Evolutionary conservation across 768 basidiomycete species (phyloP).

Genomic region (Candolleomyces eurysporus): DNA sequence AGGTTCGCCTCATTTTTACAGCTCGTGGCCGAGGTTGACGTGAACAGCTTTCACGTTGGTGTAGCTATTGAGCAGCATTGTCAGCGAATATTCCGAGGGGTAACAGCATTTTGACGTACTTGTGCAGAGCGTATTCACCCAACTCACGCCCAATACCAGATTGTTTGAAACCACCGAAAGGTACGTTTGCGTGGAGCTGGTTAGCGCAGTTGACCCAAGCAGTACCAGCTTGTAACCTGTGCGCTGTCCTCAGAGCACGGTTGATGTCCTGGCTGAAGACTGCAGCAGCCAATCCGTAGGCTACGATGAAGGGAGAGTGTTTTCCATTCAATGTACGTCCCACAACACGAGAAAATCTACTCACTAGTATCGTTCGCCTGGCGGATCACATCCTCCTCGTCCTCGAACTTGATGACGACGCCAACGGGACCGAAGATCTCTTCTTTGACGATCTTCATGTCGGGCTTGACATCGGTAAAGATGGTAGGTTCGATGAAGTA

Average conservation of each 20-base stretch:
- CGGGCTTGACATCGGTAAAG: slow-evolving; percentile 60
- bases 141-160: slow-evolving; percentile 79
- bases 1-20: background rate
- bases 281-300: slow-evolving; percentile 85
- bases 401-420: slow-evolving; percentile 73
- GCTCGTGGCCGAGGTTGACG: slow-evolving; percentile 46
- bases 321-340: background rate
- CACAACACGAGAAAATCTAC: background rate
- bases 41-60: slow-evolving; percentile 71
- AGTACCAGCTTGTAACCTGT: slow-evolving; percentile 78
- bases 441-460: slow-evolving; percentile 74
- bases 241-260: slow-evolving; percentile 69
- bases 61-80: slow-evolving; percentile 38
- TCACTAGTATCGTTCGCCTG: slow-evolving; percentile 77
- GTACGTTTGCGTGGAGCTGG: slow-evolving; percentile 52
- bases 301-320: background rate
- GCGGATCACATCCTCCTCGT: slow-evolving; percentile 37
- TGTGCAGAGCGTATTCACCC: slow-evolving; percentile 71
- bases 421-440: slow-evolving; percentile 84
- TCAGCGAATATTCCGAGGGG: background rate
- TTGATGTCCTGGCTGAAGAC: slow-evolving; percentile 82
- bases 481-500: slow-evolving; percentile 78
- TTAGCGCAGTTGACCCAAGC: slow-evolving; percentile 63
- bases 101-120: slow-evolving; percentile 34
- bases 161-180: slow-evolving; percentile 87